Percentiles rank a stretch among this genome's conserved stretches.
These are phyloP conservation scores for Lactarius akahatsu DNA, from an alignment of 768 basidiomycete genomes.

Conservation along the genomic window DNA sequence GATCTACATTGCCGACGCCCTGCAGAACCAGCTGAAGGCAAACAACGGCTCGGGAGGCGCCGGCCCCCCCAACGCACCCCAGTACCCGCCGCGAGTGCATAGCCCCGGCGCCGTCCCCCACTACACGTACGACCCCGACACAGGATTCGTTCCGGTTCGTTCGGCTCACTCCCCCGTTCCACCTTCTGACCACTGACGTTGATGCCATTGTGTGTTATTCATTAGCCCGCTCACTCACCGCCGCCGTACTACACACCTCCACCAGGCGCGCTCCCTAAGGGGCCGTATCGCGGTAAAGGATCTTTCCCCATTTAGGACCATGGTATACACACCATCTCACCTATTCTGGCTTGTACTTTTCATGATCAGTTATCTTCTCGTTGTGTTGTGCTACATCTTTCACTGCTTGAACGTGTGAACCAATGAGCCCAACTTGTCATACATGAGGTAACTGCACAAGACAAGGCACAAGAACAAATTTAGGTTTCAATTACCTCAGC, in stretches of 20 bases:
- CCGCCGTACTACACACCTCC: conserved; percentile 13
- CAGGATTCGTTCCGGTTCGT: conserved; percentile 14
- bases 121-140: neutral
- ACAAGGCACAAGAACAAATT: no score
- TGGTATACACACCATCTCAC: no score
- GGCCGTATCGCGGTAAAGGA: no score
- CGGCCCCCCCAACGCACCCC: neutral
- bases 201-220: neutral
- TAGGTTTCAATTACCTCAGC: no score
- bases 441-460: no score
- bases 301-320: no score
- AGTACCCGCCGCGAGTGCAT: conserved; percentile 14
- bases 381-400: neutral
- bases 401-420: neutral
- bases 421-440: neutral
- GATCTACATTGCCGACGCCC: neutral
- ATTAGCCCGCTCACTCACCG: neutral
- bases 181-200: neutral
- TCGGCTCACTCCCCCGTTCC: no score
- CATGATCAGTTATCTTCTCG: no score
- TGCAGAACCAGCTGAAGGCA: neutral
- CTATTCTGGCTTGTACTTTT: no score
- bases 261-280: conserved; percentile 4
- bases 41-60: neutral
- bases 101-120: no score